These are phyloP conservation scores for Hypoxylon perforatum DNA, from an alignment of 495 filamentous ascomycete species.

Conservation along the genomic window DNA sequence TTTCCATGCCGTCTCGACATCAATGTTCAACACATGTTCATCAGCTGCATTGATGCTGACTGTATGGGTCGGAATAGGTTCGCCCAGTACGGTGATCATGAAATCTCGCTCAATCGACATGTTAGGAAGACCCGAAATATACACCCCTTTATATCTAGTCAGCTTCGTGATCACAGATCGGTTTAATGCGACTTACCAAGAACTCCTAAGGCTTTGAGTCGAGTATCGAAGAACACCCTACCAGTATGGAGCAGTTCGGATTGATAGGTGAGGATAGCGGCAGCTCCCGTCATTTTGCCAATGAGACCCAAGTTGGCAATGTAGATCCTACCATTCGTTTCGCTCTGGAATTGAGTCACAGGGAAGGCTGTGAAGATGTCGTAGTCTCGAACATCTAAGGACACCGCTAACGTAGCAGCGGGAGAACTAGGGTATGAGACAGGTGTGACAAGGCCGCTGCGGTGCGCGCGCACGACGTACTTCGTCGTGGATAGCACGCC, in stretches of 20 bases:
- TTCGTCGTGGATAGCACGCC: constrained; percentile 65
- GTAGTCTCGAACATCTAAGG: constrained; percentile 72
- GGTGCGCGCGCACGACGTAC: constrained; percentile 80
- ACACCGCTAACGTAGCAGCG: constrained; percentile 64
- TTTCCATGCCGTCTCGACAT: constrained; percentile 82
- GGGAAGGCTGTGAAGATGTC: constrained; percentile 86
- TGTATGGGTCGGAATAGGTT: constrained; percentile 72
- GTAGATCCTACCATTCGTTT: constrained; percentile 49
- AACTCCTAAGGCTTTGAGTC: constrained; percentile 82
- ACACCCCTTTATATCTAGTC: constrained; percentile 62
- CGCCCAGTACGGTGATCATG: constrained; percentile 79
- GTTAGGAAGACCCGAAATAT: constrained; percentile 73
- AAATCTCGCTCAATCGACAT: constrained; percentile 72
- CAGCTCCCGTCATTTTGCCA: constrained; percentile 89
- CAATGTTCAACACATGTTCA: constrained; percentile 75
- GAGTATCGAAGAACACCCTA: constrained; percentile 68
- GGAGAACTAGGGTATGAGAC: constrained; percentile 54
- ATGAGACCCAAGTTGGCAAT: constrained; percentile 83
- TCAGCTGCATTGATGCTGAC: constrained; percentile 68
- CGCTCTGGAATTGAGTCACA: constrained; percentile 63
- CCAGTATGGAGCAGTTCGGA: constrained; percentile 68
- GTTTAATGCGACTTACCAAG: constrained; percentile 65
- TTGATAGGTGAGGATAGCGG: constrained; percentile 73
- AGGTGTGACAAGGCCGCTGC: constrained; percentile 70
- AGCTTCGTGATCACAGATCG: neutral